phyloP scores from a whole-genome alignment of 305 asterid genomes.

The Rubia peregrina region DNA sequence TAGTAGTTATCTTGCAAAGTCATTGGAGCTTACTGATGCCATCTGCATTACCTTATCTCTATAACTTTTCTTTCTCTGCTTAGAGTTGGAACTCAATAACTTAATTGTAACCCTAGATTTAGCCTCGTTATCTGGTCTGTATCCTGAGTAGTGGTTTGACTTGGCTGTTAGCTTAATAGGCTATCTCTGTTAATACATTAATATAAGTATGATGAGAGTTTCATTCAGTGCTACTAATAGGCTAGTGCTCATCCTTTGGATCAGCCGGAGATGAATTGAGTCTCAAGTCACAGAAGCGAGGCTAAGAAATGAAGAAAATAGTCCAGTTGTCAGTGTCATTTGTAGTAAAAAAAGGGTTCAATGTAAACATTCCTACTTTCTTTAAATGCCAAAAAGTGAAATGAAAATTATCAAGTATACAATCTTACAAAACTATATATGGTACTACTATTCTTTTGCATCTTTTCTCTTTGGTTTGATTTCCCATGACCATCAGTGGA shows the following conservation, averaged over 20 bases:
- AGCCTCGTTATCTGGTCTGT: neutral
- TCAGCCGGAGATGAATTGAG: too few relatives aligned
- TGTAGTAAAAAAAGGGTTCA: too few relatives aligned
- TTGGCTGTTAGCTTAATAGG: neutral
- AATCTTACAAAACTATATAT: neutral
- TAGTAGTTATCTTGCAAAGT: neutral
- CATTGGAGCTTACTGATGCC: slow-evolving; percentile 7
- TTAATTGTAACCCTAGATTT: neutral
- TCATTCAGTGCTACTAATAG: neutral
- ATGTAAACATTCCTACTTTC: too few relatives aligned
- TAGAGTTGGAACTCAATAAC: neutral
- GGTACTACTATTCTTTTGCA: neutral
- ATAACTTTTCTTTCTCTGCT: neutral
- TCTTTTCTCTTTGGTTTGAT: slow-evolving; percentile 19
- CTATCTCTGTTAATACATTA: neutral
- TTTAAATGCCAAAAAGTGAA: neutral
- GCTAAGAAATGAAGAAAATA: too few relatives aligned
- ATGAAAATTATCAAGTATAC: neutral
- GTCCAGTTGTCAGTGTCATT: too few relatives aligned
- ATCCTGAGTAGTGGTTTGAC: neutral
- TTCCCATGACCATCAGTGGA: slow-evolving; percentile 56
- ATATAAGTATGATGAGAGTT: neutral
- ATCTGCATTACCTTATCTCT: neutral
- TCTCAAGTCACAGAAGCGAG: too few relatives aligned
- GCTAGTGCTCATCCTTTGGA: too few relatives aligned